Conservation (phyloP, 495 filamentous ascomycete species). For the Lentithecium fluviatile region DNA sequence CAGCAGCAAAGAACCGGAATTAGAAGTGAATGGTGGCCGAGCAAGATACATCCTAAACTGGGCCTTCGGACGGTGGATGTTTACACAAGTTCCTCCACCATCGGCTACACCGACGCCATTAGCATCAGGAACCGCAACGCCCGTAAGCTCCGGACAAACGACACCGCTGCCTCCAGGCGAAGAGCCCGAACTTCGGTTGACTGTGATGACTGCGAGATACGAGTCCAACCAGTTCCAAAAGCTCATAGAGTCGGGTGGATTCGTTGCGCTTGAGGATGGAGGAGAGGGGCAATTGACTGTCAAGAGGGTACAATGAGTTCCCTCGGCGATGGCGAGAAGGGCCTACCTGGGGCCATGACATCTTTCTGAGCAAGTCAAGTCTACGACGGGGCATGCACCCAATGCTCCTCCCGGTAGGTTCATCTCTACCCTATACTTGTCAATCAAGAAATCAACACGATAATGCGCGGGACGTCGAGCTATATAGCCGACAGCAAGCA, state of each 20-base stretch:
- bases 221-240: constrained; percentile 88
- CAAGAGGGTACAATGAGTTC: constrained; percentile 17
- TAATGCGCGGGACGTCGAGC: too few relatives aligned
- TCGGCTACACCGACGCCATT: constrained; percentile 37
- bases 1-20: constrained; percentile 43
- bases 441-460: too few relatives aligned
- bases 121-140: constrained; percentile 38
- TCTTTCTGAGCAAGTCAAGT: too few relatives aligned
- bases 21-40: constrained; percentile 23
- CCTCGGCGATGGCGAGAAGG: too few relatives aligned
- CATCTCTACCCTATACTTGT: too few relatives aligned
- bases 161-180: constrained; percentile 40
- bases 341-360: too few relatives aligned
- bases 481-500: too few relatives aligned
- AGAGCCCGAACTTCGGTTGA: constrained; percentile 64
- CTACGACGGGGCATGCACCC: too few relatives aligned
- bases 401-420: too few relatives aligned
- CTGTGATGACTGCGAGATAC: constrained; percentile 77
- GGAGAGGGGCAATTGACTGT: constrained; percentile 21
- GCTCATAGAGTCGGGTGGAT: constrained; percentile 23
- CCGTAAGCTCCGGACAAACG: constrained; percentile 36
- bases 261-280: constrained; percentile 24
- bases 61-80: constrained; percentile 96
- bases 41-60: constrained; percentile 85
- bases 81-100: constrained; percentile 55